Base-by-base conservation (phyloP, 306 rosid species). In the Dalbergia cochinchinensis region DNA sequence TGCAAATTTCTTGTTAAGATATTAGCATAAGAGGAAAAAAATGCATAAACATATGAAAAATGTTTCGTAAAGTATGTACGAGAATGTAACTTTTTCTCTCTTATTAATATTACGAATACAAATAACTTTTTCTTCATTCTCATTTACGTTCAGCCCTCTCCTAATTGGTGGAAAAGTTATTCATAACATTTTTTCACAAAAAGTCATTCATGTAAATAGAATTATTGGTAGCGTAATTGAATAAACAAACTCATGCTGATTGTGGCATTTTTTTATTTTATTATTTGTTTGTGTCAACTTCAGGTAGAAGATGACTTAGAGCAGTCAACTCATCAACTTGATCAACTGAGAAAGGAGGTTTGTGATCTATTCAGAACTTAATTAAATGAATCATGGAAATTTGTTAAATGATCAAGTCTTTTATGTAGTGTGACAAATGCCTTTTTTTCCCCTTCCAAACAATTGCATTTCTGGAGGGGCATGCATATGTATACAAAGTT, bases 271-370 rank as follows among this genome's bases (percentile, higher is more conserved):
- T 61, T 53, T 79, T 72, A 5, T 76, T 75, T 65, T 33, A 65
- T 65, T 41, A 48, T 69, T 31, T 44, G 76, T 34, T 45, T 63
- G 54, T 67, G 55, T 60, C 83, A 55, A 71, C 80, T 81, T 73
- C 78, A 92, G 99, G 64, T 80, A 39, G 94, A 85, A 62, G 97
- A 84, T 82, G 80, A 87, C 78, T 75, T 94, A 64, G 88, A 87
- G 88, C 84, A 67, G 73, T 91, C 97, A 81, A 87, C 78, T 35
- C 82, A 65, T 48, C 83, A 66, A 83, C 77, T 88, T 74, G 90
- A 78, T 81, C 90, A 87, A 65, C 90, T 95, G 1, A 89, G 80
- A 85, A 83, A 84, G 48, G 97, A 93, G 99, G 98, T 95, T 67
- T 76, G 93, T 85, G 51, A 64, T 73, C 69, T 50, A 59, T 51